Conservation (phyloP, 2,329 filamentous ascomycete species). For the Cladophialophora bantiana region DNA sequence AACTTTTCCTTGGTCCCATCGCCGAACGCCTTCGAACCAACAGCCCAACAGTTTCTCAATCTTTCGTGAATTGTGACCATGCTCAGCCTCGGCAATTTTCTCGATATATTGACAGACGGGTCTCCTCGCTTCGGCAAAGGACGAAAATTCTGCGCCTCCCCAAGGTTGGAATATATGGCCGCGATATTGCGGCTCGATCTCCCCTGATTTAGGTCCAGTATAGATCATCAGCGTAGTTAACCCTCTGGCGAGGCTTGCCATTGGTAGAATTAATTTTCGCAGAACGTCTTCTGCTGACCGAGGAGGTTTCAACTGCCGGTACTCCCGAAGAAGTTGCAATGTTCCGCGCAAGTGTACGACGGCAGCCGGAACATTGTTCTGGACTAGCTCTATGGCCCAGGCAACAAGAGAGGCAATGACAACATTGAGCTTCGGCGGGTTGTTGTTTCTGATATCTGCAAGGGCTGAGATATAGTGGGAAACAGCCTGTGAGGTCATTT, state of each 20-base stretch:
- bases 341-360: conserved; percentile 11
- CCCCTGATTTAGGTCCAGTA: neutral
- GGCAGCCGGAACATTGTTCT: conserved; percentile 17
- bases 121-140: conserved; percentile 8
- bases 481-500: conserved; percentile 2
- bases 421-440: conserved; percentile 17
- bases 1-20: conserved; percentile 13
- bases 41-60: conserved; percentile 5
- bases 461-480: conserved; percentile 25
- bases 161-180: conserved; percentile 9
- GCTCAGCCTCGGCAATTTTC: neutral
- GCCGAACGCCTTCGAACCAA: conserved; percentile 16
- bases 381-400: conserved; percentile 24
- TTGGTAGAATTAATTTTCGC: neutral
- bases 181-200: conserved; percentile 14
- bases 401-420: conserved; percentile 21
- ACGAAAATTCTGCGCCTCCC: conserved; percentile 6
- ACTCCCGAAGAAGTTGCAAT: neutral
- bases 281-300: neutral
- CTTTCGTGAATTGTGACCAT: neutral
- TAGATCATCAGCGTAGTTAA: conserved; percentile 14
- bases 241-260: conserved; percentile 11
- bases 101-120: conserved; percentile 16
- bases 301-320: neutral
- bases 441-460: conserved; percentile 12